Evolutionary conservation across 176 grass and related monocot species (phyloP), one percentile per base, ranked within the genome.

Genomic region (Oryza glumipatula): DNA sequence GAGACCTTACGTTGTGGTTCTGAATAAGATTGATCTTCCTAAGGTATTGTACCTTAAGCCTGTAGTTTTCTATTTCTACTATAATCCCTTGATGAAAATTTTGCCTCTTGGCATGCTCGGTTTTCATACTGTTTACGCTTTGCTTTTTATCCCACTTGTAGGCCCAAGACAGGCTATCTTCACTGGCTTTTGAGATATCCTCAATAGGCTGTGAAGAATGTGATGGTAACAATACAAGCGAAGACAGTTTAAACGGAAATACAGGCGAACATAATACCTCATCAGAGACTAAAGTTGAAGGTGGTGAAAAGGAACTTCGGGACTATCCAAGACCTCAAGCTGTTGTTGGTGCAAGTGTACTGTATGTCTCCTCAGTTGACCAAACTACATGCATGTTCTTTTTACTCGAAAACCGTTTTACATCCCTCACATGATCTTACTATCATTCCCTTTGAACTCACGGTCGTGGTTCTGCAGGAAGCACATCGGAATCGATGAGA

Each of bases 1-100:
- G 79, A 87, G 93, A 64, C 93, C 96, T 70, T 98, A 90, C 32
- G 85, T 98, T 77, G 96, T 98, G 35, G 89, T 98, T 22, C 86
- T 98, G 65, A 98, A 98, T 88, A 98, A 98, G 85, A 98, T 95
- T 85, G 96, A 98, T 89, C 85, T 98, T 65, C 85, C 89, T 77
- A 88, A 98, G 93, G 96, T 98, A 48, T 36, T 22, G 1, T 80
- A 19, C 36, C 44, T 79, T 70, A 41, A 22, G 19, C 61, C 10
- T 43, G 11, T 11, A 0, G 1, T 70, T 87, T 77, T 66, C n/a
- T 60, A 0, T 39, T 84, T 56, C 19, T 66, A 69, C 32, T 41
- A 41, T 10, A 56, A 49, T 48, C 14, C 70, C n/a, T 9, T 83
- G 17, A 51, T 83, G 17, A 51, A 77, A 23, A 49, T n/a, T n/a